These are phyloP conservation scores for Metschnikowia aberdeeniae DNA, from an alignment of 805 yeast genomes.

Conservation along the genomic window DNA sequence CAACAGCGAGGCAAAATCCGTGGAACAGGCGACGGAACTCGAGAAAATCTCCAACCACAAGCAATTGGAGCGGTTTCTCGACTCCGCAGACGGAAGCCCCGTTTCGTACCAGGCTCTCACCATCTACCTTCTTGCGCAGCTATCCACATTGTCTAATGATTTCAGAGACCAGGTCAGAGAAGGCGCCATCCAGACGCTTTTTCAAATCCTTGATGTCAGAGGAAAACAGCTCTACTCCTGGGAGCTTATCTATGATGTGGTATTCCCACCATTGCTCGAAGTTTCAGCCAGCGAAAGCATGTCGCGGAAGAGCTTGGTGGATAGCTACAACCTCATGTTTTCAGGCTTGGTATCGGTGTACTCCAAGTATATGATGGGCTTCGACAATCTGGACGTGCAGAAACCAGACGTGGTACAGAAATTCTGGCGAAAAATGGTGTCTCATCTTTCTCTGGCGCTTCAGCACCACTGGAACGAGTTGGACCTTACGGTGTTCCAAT, in stretches of 20 bases:
- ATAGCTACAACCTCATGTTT: conserved; percentile 57
- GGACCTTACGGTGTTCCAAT: conserved; percentile 52
- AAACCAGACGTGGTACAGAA: conserved; percentile 15
- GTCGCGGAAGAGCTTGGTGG: conserved; percentile 47
- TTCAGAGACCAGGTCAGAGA: conserved; percentile 76
- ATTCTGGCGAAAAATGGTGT: conserved; percentile 58
- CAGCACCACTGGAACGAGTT: conserved; percentile 46
- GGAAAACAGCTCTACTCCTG: conserved; percentile 49
- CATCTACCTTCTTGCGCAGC: conserved; percentile 50
- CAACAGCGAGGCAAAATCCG: conserved; percentile 13
- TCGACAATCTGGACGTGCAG: conserved; percentile 11
- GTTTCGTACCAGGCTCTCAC: conserved; percentile 42
- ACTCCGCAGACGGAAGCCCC: conserved; percentile 2
- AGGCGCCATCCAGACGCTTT: conserved; percentile 86
- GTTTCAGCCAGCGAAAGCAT: conserved; percentile 16
- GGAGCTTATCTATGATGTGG: conserved; percentile 62
- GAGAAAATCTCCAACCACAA: background rate
- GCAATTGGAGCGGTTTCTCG: conserved; percentile 8
- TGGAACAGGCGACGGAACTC: background rate
- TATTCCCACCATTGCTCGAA: conserved; percentile 52
- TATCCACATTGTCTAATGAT: conserved; percentile 64
- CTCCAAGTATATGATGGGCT: conserved; percentile 45
- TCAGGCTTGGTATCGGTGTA: conserved; percentile 65
- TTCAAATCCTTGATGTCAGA: conserved; percentile 49
- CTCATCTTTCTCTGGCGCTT: conserved; percentile 41